phyloP scores from a whole-genome alignment of 2,329 filamentous ascomycete genomes.

The Beauveria sp. region DNA sequence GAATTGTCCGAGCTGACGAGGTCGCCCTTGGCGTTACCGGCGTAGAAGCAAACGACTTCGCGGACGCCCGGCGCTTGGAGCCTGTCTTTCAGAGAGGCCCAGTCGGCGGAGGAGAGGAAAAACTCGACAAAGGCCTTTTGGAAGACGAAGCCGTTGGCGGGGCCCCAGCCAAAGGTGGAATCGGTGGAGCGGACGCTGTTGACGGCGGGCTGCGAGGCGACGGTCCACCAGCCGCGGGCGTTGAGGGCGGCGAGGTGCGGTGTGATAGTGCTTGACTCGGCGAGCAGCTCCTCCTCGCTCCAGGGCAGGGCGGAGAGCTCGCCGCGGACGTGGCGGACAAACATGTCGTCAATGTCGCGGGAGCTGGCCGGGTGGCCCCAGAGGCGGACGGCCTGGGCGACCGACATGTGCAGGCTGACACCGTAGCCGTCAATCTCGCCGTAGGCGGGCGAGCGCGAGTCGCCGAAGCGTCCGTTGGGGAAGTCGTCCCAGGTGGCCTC shows the following conservation, averaged over 20 bases:
- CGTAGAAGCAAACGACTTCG: slow-evolving; percentile 77
- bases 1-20: slow-evolving; percentile 62
- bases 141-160: slow-evolving; percentile 87
- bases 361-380: slow-evolving; percentile 72
- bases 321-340: slow-evolving; percentile 73
- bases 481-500: slow-evolving; percentile 99
- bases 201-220: slow-evolving; percentile 90
- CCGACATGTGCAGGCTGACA: slow-evolving; percentile 85
- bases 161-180: slow-evolving; percentile 85
- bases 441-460: slow-evolving; percentile 85
- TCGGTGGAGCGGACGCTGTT: slow-evolving; percentile 76
- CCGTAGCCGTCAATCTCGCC: slow-evolving; percentile 98
- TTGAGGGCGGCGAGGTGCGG: slow-evolving; percentile 70
- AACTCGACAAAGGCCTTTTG: slow-evolving; percentile 98
- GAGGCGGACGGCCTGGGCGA: slow-evolving; percentile 71
- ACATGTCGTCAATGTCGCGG: slow-evolving; percentile 71
- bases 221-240: slow-evolving; percentile 83
- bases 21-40: slow-evolving; percentile 68
- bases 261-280: slow-evolving; percentile 78
- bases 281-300: slow-evolving; percentile 81
- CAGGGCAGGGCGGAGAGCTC: slow-evolving; percentile 78
- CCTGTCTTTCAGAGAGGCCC: slow-evolving; percentile 55
- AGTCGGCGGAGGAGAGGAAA: slow-evolving; percentile 72
- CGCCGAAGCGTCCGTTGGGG: slow-evolving; percentile 92
- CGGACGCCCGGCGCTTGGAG: slow-evolving; percentile 52